Evolutionary conservation across 2,329 filamentous ascomycete genomes (phyloP), one percentile per base, ranked within the genome.

Genomic region (Sporothrix mexicana): DNA sequence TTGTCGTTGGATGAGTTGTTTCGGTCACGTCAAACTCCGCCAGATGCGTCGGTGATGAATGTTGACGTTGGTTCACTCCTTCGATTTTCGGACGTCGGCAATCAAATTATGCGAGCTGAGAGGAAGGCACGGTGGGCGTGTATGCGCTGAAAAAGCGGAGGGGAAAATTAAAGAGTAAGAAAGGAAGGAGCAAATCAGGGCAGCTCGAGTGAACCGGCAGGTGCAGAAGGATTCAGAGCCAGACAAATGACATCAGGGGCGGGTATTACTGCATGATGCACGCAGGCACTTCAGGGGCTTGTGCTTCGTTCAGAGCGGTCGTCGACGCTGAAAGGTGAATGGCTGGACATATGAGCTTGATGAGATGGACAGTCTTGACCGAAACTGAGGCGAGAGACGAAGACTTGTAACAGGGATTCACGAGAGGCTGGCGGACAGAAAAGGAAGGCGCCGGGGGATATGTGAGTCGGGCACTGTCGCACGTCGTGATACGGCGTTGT

Each of bases 211-310:
- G 49, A 51, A 15, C 10, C 17, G n/a, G 36, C 43, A 45, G 30
- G 59, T 20, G 13, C 9, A 59, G 30, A 23, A 55, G 47, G 25
- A 43, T 70, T 59, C 30, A 62, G 25, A 41, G n/a, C 12, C 70
- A 43, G 41, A 36, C 10, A 67, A 57, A 72, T 67, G 61, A 67
- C 61, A 62, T 57, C 61, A 71, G 69, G 7, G 69, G 69, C 57
- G 55, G 69, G 55, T 23, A 8, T 36, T 36, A 36, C 23, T 51
- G 69, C 55, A 70, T 70, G 25, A 45, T 23, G 62, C 62, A 49
- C 41, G 17, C n/a, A 20, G 36, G 61, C 4, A 66, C n/a, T 47
- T 66, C 61, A 66, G 41, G 41, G 61, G 61, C 6, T 66, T 9
- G 45, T 36, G 23, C 45, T 45, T 15, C 6, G 59, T 45, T 66